Evolutionary conservation across 345 rosid genomes (phyloP), one percentile per base, ranked within the genome.

Genomic region (Microcos paniculata): DNA sequence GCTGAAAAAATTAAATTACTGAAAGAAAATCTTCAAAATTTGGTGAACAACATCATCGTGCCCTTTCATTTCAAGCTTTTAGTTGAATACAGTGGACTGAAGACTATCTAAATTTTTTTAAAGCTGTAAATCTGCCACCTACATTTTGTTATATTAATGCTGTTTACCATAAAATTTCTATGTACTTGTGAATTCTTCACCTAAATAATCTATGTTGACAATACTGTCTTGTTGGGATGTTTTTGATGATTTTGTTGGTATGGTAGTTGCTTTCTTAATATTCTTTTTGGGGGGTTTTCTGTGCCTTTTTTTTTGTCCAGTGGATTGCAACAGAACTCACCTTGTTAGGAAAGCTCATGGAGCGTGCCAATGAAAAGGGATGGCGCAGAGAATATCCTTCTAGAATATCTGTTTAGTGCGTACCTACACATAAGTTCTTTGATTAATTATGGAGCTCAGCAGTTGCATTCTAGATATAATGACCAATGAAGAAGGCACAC

Each of bases 381-480:
- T 88, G 91, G 96, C 92, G 94, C 66, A 89, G 78, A 90, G 98
- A 94, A 94, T 94, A 94, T 94, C 97, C 97, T 92, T 88, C 76
- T 40, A 3, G 76, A 58, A 13, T 75, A 26, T 80, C 23, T 62
- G 49, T 57, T 67, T 4, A 23, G 40, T 49, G 18, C 18, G 30
- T 70, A 7, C 28, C 42, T 51, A 30, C 40, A 68, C 40, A 26
- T 16, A 67, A 18, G 48, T 66, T 19, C 6, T 43, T 66, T 66
- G 55, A 45, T 15, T 68, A 28, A 68, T 51, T 31, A 31, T 31
- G 45, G 61, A 31, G 59, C 59, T 31, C 18, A 51, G 10, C 19
- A 12, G 21, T 4, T 68, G 40, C 43, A 68, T 68, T 68, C 46
- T 68, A 68, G 24, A 38, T 16, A 46, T 45, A 7, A 3, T 64